Percentiles rank a stretch among this genome's conserved stretches.
phyloP scores from a whole-genome alignment of 441 rosid genomes.

The Adansonia grandidieri region DNA sequence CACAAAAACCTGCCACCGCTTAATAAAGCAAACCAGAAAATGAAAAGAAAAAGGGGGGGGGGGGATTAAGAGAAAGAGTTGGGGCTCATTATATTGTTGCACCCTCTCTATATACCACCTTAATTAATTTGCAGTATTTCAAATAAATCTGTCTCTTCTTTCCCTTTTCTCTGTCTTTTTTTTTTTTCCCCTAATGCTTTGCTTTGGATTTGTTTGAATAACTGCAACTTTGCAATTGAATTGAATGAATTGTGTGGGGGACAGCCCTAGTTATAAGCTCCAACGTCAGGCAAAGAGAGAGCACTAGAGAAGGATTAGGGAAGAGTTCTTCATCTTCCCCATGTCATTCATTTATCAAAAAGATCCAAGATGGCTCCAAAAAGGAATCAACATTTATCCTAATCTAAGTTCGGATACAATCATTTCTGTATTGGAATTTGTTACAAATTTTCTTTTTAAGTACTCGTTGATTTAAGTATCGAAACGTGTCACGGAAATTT shows the following conservation, averaged over 20 bases:
- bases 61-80: background rate
- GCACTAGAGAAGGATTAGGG: too few relatives aligned
- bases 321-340: too few relatives aligned
- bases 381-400: too few relatives aligned
- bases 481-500: too few relatives aligned
- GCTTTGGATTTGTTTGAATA: conserved; percentile 9
- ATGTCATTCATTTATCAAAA: too few relatives aligned
- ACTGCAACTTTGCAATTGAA: background rate
- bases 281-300: background rate
- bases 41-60: background rate
- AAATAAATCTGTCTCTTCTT: conserved; percentile 27
- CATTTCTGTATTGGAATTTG: too few relatives aligned
- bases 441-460: too few relatives aligned
- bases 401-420: too few relatives aligned
- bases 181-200: background rate
- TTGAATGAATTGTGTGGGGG: conserved; percentile 6
- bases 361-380: too few relatives aligned
- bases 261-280: background rate
- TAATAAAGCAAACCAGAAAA: background rate
- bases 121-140: conserved; percentile 36
- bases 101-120: conserved; percentile 7
- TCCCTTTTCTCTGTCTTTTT: background rate
- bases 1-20: conserved; percentile 11
- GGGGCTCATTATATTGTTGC: conserved; percentile 26
- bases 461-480: too few relatives aligned